These are phyloP conservation scores for Coemansia sp. DNA, from an alignment of 192 early-diverging fungal species.

Conservation along the genomic window DNA sequence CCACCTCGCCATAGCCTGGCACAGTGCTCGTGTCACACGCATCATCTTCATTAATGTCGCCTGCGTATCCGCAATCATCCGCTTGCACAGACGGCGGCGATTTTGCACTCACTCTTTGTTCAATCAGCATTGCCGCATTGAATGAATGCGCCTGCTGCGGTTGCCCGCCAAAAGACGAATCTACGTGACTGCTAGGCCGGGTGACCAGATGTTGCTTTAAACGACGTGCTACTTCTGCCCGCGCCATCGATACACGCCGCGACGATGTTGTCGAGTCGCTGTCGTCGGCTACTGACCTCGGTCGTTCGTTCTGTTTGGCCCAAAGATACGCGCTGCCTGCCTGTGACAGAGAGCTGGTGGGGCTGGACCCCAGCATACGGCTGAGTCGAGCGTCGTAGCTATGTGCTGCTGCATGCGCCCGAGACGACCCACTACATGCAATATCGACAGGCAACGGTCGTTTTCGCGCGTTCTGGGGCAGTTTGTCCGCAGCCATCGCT, in stretches of 20 bases:
- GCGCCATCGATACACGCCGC: conserved; percentile 20
- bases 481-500: conserved; percentile 13
- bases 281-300: conserved; percentile 3
- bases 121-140: background rate
- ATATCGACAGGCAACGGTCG: conserved; percentile 17
- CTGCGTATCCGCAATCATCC: conserved; percentile 47
- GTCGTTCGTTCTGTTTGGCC: background rate
- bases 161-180: background rate
- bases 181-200: conserved; percentile 37
- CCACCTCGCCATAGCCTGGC: conserved; percentile 23
- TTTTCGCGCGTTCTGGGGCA: conserved; percentile 26
- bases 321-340: background rate
- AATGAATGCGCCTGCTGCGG: background rate
- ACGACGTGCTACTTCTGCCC: conserved; percentile 61
- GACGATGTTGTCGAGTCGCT: conserved; percentile 19
- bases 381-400: conserved; percentile 17
- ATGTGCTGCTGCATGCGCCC: conserved; percentile 2
- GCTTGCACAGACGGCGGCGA: background rate
- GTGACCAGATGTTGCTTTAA: conserved; percentile 72
- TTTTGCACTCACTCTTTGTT: too few relatives aligned
- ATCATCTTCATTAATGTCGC: conserved; percentile 43
- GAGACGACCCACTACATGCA: background rate
- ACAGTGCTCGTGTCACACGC: conserved; percentile 13
- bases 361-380: conserved; percentile 11
- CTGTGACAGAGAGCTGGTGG: background rate